Percentiles rank a stretch among this genome's conserved stretches.
phyloP scores from a whole-genome alignment of 179 eudicot genomes.

The Camellia oleifera region DNA sequence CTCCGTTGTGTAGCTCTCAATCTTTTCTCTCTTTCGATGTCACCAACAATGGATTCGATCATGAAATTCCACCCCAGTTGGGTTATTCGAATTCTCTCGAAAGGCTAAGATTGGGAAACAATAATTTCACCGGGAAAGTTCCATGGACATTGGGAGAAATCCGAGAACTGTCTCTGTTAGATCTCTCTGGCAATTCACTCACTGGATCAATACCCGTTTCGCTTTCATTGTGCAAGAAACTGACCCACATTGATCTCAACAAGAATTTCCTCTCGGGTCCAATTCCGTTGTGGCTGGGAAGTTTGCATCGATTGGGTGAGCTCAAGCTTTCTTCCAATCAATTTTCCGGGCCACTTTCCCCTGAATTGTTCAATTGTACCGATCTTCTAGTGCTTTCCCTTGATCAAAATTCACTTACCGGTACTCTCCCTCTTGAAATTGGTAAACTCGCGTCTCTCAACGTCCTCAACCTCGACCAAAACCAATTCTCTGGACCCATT shows the following conservation, averaged over 20 bases:
- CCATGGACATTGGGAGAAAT: constrained; percentile 73
- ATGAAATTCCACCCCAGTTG: constrained; percentile 59
- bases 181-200: constrained; percentile 74
- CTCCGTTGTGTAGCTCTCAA: constrained; percentile 71
- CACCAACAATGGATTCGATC: constrained; percentile 70
- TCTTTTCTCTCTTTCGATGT: constrained; percentile 84
- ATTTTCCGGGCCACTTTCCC: constrained; percentile 68
- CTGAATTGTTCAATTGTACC: constrained; percentile 69
- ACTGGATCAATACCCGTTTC: constrained; percentile 66
- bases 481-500: constrained; percentile 63
- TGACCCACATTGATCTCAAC: constrained; percentile 81
- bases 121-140: constrained; percentile 63
- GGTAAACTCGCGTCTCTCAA: constrained; percentile 73
- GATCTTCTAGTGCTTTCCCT: constrained; percentile 76
- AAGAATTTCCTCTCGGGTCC: constrained; percentile 65
- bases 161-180: constrained; percentile 52
- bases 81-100: constrained; percentile 70
- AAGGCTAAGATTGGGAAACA: constrained; percentile 75
- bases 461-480: constrained; percentile 60
- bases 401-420: constrained; percentile 51
- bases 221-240: constrained; percentile 61
- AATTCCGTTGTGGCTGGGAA: constrained; percentile 83
- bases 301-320: constrained; percentile 73
- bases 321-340: constrained; percentile 77
- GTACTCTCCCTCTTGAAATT: constrained; percentile 58